Conservation (phyloP, 2,329 filamentous ascomycete genomes). For the Pseudogymnoascus sp. region DNA sequence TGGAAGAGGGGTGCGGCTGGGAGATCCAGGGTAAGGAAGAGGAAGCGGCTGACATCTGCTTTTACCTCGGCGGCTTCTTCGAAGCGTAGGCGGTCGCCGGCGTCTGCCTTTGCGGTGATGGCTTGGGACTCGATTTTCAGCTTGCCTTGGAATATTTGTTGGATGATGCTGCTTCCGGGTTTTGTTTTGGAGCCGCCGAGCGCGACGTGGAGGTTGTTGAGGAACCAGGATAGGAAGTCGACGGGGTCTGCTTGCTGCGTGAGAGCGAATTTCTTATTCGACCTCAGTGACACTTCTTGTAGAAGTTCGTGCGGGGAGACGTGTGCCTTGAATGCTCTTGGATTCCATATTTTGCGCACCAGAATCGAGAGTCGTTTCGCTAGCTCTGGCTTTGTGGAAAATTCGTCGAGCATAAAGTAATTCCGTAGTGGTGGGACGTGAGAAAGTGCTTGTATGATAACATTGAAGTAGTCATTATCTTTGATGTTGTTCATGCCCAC, state of each 20-base stretch:
- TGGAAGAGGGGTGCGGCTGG: constrained; percentile 91
- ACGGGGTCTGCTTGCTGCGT: constrained; percentile 90
- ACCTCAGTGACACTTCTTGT: constrained; percentile 85
- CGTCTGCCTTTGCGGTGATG: constrained; percentile 85
- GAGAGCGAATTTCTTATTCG: constrained; percentile 86
- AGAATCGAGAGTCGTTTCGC: constrained; percentile 82
- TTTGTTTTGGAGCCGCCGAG: constrained; percentile 86
- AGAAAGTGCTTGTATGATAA: constrained; percentile 82
- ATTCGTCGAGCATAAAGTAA: constrained; percentile 81
- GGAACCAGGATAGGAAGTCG: constrained; percentile 94
- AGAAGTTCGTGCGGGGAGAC: constrained; percentile 96
- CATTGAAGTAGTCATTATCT: constrained; percentile 97
- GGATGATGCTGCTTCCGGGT: constrained; percentile 76
- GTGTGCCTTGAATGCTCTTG: constrained; percentile 89
- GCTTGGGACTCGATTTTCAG: constrained; percentile 89
- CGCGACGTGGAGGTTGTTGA: constrained; percentile 89
- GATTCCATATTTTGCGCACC: constrained; percentile 96
- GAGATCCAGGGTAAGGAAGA: constrained; percentile 88
- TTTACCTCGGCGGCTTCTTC: constrained; percentile 82
- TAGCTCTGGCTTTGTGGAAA: constrained; percentile 68
- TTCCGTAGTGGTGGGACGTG: constrained; percentile 87
- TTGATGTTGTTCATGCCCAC: constrained; percentile 99
- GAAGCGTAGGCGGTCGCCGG: constrained; percentile 80
- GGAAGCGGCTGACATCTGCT: constrained; percentile 69
- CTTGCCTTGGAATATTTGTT: constrained; percentile 87